Evolutionary conservation across 2,329 filamentous ascomycete genomes (phyloP).

Genomic region (Pseudogymnoascus sp.): DNA sequence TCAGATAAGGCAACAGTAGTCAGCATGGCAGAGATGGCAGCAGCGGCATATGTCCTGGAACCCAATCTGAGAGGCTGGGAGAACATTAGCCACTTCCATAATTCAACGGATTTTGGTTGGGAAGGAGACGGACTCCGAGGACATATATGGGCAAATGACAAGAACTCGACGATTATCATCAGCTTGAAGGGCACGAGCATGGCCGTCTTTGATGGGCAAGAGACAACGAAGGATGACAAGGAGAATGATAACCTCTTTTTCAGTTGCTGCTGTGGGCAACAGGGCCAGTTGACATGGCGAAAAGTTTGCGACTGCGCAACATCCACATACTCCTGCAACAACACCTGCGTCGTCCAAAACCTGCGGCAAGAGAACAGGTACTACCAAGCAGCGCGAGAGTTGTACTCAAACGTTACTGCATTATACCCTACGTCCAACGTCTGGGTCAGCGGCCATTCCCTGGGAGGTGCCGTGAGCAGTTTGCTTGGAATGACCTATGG

Average conservation of each 20-base stretch:
- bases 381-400: constrained; percentile 79
- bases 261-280: constrained; percentile 94
- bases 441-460: constrained; percentile 87
- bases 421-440: constrained; percentile 78
- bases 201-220: constrained; percentile 92
- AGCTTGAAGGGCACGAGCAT: constrained; percentile 86
- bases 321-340: constrained; percentile 82
- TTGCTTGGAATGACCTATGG: constrained; percentile 88
- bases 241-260: constrained; percentile 97
- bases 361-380: constrained; percentile 81
- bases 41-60: constrained; percentile 74
- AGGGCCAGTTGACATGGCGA: constrained; percentile 82
- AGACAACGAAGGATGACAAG: constrained; percentile 96
- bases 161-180: constrained; percentile 81
- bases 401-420: constrained; percentile 87
- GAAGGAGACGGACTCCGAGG: constrained; percentile 80
- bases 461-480: constrained; percentile 85
- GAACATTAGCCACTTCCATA: constrained; percentile 72
- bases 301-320: constrained; percentile 92
- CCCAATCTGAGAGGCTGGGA: constrained; percentile 70
- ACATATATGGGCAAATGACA: constrained; percentile 84
- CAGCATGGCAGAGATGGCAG: constrained; percentile 75
- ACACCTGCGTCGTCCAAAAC: constrained; percentile 74
- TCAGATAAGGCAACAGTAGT: constrained; percentile 78
- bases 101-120: constrained; percentile 88